Evolutionary conservation across 768 basidiomycete species (phyloP), one percentile per base, ranked within the genome.

Genomic region (Phaeolepiota aurea): DNA sequence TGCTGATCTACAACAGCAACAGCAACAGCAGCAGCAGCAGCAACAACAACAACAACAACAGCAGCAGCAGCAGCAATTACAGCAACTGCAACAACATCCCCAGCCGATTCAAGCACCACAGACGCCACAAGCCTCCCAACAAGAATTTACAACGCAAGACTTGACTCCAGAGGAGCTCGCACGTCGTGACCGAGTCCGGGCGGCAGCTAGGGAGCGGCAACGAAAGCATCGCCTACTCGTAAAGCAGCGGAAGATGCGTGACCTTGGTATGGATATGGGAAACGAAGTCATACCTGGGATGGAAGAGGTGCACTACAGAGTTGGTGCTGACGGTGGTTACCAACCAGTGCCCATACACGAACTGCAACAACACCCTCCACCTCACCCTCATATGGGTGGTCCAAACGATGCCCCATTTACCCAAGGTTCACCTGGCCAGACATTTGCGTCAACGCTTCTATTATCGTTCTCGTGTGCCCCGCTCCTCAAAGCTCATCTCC

Each of bases 201-300:
- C 80, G 3, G 81, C 84, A 0, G 87, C 87, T 3, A 66, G 87
- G 31, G 86, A 89, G 53, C 69, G 87, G 45, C 87, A 90, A 50
- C 66, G 87, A 34, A 90, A 89, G 49, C 87, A 90, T 58, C 81
- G 87, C 32, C 71, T 69, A 47, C 66, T 83, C 22, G 77, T 88
- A 40, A 89, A 88, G 61, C 78, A 82, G 54, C 70, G 78, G 45
- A 87, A 89, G 54, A 76, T 87, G 75, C 73, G 83, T 43, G 85
- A 87, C 43, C 70, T 88, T n/a, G 86, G 85, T 3, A 57, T 86
- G 38, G 84, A 87, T 54, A 85, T 87, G 78, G 78, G 82, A 47
- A 79, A 79, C 68, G 83, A 85, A 45, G 69, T 82, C 49, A 54
- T 79, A 50, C 69, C 71, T 13, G 69, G 72, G 20, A 71, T 82